Evolutionary conservation across 768 basidiomycete genomes (phyloP).

Genomic region (Cystoderma amianthinum): DNA sequence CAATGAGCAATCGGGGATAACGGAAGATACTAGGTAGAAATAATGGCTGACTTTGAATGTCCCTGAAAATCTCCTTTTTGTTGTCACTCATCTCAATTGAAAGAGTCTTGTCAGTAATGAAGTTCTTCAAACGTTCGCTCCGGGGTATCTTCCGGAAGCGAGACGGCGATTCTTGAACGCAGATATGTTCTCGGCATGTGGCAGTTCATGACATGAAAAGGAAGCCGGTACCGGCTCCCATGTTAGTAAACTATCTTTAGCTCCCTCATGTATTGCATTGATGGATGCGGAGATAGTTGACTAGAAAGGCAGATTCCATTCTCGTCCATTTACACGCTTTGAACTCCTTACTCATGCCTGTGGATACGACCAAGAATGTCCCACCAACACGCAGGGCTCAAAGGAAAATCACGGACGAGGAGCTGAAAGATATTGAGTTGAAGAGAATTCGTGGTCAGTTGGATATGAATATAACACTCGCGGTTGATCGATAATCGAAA

Average conservation of each 20-base stretch:
- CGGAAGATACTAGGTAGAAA: too few species aligned
- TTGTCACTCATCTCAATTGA: too few species aligned
- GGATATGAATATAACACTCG: not conserved
- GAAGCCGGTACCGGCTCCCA: not conserved
- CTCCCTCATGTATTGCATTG: not conserved
- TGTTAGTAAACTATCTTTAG: not conserved
- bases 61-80: too few species aligned
- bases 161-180: not conserved
- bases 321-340: not conserved
- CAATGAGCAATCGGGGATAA: too few species aligned
- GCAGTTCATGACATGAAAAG: too few species aligned
- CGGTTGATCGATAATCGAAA: slow-evolving; percentile 1
- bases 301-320: not conserved
- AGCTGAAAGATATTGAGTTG: slow-evolving; percentile 43
- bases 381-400: slow-evolving; percentile 30
- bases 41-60: too few species aligned
- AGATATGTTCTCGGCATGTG: not conserved
- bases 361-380: slow-evolving; percentile 30
- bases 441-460: slow-evolving; percentile 38
- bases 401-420: slow-evolving; percentile 41
- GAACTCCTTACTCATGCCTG: slow-evolving; percentile 29
- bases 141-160: not conserved
- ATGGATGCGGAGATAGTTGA: slow-evolving; percentile 1
- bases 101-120: too few species aligned
- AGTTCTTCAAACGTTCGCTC: too few species aligned